A percentile compares a stretch with the other conserved stretches of the same genome.
phyloP scores from a whole-genome alignment of 2,329 filamentous ascomycete genomes.

The Aspergillus uvarum region DNA sequence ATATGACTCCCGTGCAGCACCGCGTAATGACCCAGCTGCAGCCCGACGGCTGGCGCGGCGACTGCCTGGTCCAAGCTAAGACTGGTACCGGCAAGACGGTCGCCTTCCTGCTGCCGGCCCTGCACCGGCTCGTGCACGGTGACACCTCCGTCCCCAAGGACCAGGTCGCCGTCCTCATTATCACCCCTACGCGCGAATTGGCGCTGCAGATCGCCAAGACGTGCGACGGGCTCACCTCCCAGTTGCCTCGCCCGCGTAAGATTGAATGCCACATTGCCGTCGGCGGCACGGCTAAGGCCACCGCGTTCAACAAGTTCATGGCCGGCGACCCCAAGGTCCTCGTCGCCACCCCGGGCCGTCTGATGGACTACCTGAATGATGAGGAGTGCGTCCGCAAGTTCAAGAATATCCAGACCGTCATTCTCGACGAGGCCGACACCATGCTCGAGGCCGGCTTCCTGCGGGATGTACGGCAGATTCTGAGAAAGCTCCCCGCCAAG shows the following conservation, averaged over 20 bases:
- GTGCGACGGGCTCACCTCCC: constrained; percentile 45
- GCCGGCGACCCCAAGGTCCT: constrained; percentile 38
- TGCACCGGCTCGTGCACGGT: constrained; percentile 46
- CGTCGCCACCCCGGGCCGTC: constrained; percentile 50
- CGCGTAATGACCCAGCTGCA: constrained; percentile 52
- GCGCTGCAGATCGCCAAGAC: constrained; percentile 53
- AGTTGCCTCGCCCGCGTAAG: constrained; percentile 29
- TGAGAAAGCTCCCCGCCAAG: constrained; percentile 53
- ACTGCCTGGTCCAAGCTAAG: constrained; percentile 56
- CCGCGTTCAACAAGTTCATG: constrained; percentile 30
- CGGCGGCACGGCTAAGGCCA: constrained; percentile 37
- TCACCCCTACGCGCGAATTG: constrained; percentile 52
- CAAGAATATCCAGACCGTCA: constrained; percentile 49
- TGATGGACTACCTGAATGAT: constrained; percentile 49
- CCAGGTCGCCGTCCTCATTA: constrained; percentile 47
- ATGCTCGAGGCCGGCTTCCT: constrained; percentile 46
- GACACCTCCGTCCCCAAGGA: constrained; percentile 28
- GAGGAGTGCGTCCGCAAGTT: constrained; percentile 46
- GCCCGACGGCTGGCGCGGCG: constrained; percentile 46
- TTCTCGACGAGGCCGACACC: constrained; percentile 46
- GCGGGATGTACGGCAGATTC: constrained; percentile 53
- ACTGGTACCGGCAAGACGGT: constrained; percentile 54
- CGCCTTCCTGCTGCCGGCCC: constrained; percentile 49
- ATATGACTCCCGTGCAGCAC: constrained; percentile 56
- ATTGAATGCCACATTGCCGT: constrained; percentile 49